Conservation (phyloP, 805 yeast species). For the Suhomyces pyralidae region DNA sequence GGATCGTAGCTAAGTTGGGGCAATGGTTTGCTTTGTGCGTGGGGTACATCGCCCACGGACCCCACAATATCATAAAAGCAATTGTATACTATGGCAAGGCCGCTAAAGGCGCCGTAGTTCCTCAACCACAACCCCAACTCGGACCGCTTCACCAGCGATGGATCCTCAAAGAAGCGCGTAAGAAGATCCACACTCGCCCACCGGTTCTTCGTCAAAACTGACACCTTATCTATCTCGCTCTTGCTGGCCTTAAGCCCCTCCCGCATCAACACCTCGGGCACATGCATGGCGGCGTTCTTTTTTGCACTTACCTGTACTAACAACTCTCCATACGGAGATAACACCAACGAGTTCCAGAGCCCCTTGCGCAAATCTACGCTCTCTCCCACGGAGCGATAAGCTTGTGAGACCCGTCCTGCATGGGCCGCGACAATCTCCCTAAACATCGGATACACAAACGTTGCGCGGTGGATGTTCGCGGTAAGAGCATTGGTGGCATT, state of each 20-base stretch:
- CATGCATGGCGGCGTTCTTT: constrained; percentile 33
- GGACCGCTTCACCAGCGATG: constrained; percentile 40
- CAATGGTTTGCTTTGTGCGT: constrained; percentile 3
- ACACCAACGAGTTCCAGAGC: constrained; percentile 49
- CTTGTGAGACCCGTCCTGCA: neutral
- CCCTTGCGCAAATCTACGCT: constrained; percentile 15
- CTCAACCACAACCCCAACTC: constrained; percentile 60
- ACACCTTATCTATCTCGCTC: constrained; percentile 49
- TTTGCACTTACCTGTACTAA: constrained; percentile 36
- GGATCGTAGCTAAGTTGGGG: constrained; percentile 3
- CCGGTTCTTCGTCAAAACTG: constrained; percentile 38
- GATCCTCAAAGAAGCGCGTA: constrained; percentile 12
- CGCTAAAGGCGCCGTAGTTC: constrained; percentile 52
- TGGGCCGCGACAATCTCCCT: neutral
- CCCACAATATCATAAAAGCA: constrained; percentile 29
- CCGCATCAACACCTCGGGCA: constrained; percentile 51
- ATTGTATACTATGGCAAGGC: constrained; percentile 38
- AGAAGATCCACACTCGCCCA: constrained; percentile 22
- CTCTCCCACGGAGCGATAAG: neutral
- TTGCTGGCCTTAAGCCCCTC: constrained; percentile 71
- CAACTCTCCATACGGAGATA: constrained; percentile 48
- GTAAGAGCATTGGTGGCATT: constrained; percentile 11
- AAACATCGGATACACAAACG: constrained; percentile 21
- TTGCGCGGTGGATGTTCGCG: constrained; percentile 19
- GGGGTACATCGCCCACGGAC: constrained; percentile 1